Evolutionary conservation across 805 yeast species (phyloP).

Genomic region (Yarrowia porcina): DNA sequence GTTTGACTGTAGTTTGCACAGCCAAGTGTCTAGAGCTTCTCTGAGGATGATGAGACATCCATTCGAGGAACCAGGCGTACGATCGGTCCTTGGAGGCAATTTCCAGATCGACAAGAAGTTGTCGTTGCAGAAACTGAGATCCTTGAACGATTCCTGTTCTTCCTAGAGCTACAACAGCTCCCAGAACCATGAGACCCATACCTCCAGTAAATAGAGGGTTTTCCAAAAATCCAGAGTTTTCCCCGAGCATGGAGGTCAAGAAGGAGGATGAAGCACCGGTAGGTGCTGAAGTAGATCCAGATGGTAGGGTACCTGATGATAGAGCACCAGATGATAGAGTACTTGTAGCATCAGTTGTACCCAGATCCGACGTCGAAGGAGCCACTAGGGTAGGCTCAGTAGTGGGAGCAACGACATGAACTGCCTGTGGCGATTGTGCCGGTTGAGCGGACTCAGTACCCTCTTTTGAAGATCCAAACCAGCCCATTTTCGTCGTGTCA

Average conservation of each 20-base stretch:
- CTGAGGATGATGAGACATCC: conserved; percentile 85
- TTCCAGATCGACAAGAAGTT: conserved; percentile 85
- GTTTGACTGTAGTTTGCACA: conserved; percentile 81
- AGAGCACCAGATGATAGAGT: neutral
- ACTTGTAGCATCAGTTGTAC: neutral
- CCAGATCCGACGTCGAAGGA: neutral
- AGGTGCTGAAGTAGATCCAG: neutral
- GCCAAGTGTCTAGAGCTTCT: conserved; percentile 78
- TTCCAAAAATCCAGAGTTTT: conserved; percentile 37
- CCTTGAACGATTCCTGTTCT: conserved; percentile 63
- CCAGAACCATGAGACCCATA: conserved; percentile 92
- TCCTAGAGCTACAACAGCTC: conserved; percentile 80
- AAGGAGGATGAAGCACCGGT: neutral
- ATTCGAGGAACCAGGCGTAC: conserved; percentile 89
- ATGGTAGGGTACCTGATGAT: too few relatives aligned
- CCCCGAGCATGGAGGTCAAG: neutral
- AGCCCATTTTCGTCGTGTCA: neutral
- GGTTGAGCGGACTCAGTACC: neutral
- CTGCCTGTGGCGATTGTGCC: neutral
- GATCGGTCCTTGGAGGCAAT: conserved; percentile 91
- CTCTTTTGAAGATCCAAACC: conserved; percentile 3
- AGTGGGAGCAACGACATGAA: neutral
- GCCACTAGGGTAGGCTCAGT: neutral
- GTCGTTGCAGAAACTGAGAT: conserved; percentile 70
- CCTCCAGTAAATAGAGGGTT: conserved; percentile 99